These are phyloP conservation scores for Verruconis gallopava DNA, from an alignment of 2,329 filamentous ascomycete genomes.

Conservation along the genomic window DNA sequence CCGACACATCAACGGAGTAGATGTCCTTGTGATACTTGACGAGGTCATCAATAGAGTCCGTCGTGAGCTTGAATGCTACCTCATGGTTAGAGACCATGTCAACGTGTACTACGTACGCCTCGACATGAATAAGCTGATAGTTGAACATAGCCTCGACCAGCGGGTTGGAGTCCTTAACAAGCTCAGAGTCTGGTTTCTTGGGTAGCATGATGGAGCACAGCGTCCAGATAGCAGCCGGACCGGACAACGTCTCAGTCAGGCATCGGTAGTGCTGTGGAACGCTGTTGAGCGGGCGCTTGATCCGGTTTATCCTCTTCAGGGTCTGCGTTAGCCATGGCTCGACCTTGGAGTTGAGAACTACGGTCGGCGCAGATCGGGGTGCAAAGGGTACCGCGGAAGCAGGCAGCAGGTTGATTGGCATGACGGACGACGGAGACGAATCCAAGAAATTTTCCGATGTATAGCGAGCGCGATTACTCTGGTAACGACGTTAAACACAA, in stretches of 20 bases:
- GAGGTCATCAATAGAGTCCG: constrained; percentile 83
- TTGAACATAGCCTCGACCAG: constrained; percentile 81
- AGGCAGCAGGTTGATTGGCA: constrained; percentile 88
- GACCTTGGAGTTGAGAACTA: constrained; percentile 82
- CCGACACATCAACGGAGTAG: constrained; percentile 80
- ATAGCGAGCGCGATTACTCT: constrained; percentile 7
- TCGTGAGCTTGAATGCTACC: constrained; percentile 93
- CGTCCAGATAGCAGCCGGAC: constrained; percentile 84
- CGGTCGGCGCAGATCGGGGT: constrained; percentile 83
- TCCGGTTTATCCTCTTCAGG: constrained; percentile 88
- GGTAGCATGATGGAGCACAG: constrained; percentile 85
- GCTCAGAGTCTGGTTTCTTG: constrained; percentile 74
- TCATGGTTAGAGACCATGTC: constrained; percentile 98
- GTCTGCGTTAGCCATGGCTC: constrained; percentile 96
- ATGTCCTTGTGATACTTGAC: constrained; percentile 95
- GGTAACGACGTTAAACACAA: constrained; percentile 1
- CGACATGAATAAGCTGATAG: constrained; percentile 83
- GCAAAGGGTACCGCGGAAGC: constrained; percentile 95
- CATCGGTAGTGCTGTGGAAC: constrained; percentile 91
- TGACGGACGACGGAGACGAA: constrained; percentile 30
- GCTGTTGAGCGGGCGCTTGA: constrained; percentile 95
- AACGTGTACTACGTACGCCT: constrained; percentile 97
- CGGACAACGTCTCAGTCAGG: constrained; percentile 86
- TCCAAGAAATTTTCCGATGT: background rate
- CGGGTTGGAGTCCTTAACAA: constrained; percentile 69